These are phyloP conservation scores for Clavulina sp. DNA, from an alignment of 768 basidiomycete species.

Conservation along the genomic window DNA sequence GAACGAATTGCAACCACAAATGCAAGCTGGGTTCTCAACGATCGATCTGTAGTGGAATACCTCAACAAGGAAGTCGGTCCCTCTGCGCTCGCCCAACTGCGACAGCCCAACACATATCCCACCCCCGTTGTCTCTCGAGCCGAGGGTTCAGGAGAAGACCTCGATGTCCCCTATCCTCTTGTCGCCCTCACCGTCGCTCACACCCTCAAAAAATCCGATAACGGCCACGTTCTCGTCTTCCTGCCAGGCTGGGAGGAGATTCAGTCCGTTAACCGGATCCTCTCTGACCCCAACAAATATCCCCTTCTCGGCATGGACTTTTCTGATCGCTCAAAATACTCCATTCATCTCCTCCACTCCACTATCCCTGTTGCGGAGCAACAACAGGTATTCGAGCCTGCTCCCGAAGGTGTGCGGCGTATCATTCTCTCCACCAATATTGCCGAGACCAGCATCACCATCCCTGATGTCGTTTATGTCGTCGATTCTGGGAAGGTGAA, in stretches of 20 bases:
- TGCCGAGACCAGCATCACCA: slow-evolving; percentile 88
- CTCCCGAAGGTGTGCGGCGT: slow-evolving; percentile 56
- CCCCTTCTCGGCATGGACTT: slow-evolving; percentile 41
- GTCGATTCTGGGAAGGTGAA: slow-evolving; percentile 81
- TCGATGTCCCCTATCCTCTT: slow-evolving; percentile 66
- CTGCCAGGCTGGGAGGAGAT: slow-evolving; percentile 93
- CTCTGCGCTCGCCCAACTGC: slow-evolving; percentile 10
- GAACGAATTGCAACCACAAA: slow-evolving; percentile 14
- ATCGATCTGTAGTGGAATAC: slow-evolving; percentile 57
- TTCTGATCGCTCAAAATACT: slow-evolving; percentile 35
- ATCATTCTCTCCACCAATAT: slow-evolving; percentile 91
- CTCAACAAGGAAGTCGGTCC: slow-evolving; percentile 46
- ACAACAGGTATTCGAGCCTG: slow-evolving; percentile 74
- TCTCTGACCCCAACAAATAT: slow-evolving; percentile 32
- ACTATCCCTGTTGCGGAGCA: slow-evolving; percentile 78
- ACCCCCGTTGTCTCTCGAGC: background rate
- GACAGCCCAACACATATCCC: slow-evolving; percentile 8
- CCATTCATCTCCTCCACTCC: slow-evolving; percentile 75
- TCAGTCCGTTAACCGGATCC: slow-evolving; percentile 41
- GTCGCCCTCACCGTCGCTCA: slow-evolving; percentile 68
- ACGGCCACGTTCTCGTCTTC: slow-evolving; percentile 83
- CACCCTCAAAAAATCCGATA: slow-evolving; percentile 51
- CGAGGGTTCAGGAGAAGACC: slow-evolving; percentile 22
- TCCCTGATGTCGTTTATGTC: slow-evolving; percentile 89
- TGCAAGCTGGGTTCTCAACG: slow-evolving; percentile 51